Base-by-base conservation (phyloP, 1,284 basidiomycete genomes). In the Peniophora sp. region DNA sequence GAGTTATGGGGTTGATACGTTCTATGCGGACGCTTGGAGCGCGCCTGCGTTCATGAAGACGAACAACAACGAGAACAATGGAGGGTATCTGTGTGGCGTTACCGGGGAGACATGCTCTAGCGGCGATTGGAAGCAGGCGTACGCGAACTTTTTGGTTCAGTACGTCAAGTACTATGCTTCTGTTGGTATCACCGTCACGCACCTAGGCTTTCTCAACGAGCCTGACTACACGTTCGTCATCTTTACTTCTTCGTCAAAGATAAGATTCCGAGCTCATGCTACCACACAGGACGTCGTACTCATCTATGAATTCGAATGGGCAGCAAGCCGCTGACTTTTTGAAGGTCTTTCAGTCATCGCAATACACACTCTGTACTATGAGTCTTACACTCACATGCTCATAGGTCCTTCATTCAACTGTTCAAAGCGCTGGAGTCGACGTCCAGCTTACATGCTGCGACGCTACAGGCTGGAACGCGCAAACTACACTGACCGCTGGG, bases 21-120 rank as follows among this genome's bases (percentile, higher is more conserved):
- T 61, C 50, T 60, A 60, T 46, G 61, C 59, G 0, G 59, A 61
- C 41, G 57, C 59, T 1, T 61, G 61, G 59, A 54, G 55, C 32
- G 61, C 61, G 11, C 61, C 59, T 14, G 53, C 50, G 2, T 61
- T 61, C 39, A 61, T 62, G 59, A 62, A 61, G 53, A 55, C 54
- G 17, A 53, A 53, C 39, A 50, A 50, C 12, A 24, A 45, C 14
- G 49, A 55, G 24, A 27, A 45, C 6, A 46, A 56, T 47, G 61
- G 59, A 14, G 61, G 61, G 1, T 48, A 45, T 11, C 52, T 62
- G 1, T 62, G 61, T 35, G 61, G 61, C 9, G 61, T 62, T 3
- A 56, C 55, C 14, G 59, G 59, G 17, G 47, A 49, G 20, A 52
- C 57, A 0, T 62, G 61, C 45, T 48, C 58, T 0, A 52, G 56